phyloP scores from a whole-genome alignment of 768 basidiomycete genomes.

The Antrodiella citrinella region DNA sequence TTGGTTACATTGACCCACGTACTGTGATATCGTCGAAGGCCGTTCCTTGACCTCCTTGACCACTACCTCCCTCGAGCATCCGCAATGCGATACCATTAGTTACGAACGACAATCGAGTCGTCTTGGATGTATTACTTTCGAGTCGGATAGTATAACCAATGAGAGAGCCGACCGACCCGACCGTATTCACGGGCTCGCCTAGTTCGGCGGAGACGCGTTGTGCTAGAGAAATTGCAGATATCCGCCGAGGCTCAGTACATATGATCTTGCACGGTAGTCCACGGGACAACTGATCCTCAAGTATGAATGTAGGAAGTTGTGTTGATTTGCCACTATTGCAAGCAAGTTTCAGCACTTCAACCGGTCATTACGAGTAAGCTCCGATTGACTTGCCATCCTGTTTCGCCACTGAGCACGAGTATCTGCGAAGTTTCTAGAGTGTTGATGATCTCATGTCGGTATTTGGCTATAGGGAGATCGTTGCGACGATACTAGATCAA shows the following conservation, averaged over 20 bases:
- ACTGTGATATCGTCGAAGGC: slow-evolving; percentile 96
- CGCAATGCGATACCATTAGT: slow-evolving; percentile 94
- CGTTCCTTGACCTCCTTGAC: slow-evolving; percentile 59
- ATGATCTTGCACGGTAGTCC: slow-evolving; percentile 85
- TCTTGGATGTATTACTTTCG: slow-evolving; percentile 76
- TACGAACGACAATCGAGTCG: slow-evolving; percentile 75
- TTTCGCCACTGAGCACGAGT: slow-evolving; percentile 81
- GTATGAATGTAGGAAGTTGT: slow-evolving; percentile 88
- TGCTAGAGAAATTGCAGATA: slow-evolving; percentile 92
- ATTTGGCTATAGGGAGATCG: slow-evolving; percentile 77
- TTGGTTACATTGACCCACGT: slow-evolving; percentile 15
- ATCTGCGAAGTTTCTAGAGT: slow-evolving; percentile 71
- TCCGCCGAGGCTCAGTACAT: slow-evolving; percentile 92
- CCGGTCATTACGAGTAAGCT: no score
- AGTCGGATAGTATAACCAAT: slow-evolving; percentile 94
- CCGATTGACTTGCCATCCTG: slow-evolving; percentile 52
- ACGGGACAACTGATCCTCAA: slow-evolving; percentile 78
- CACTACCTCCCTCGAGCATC: slow-evolving; percentile 88
- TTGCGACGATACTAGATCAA: slow-evolving; percentile 58
- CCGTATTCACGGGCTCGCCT: slow-evolving; percentile 72
- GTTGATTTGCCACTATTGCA: slow-evolving; percentile 84
- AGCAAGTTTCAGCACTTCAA: slow-evolving; percentile 3
- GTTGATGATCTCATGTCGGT: slow-evolving; percentile 63
- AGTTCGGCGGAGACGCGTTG: slow-evolving; percentile 92
- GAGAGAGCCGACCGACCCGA: slow-evolving; percentile 70